These are phyloP conservation scores for Striga hermonthica DNA, from an alignment of 305 asterid genomes.

Conservation along the genomic window DNA sequence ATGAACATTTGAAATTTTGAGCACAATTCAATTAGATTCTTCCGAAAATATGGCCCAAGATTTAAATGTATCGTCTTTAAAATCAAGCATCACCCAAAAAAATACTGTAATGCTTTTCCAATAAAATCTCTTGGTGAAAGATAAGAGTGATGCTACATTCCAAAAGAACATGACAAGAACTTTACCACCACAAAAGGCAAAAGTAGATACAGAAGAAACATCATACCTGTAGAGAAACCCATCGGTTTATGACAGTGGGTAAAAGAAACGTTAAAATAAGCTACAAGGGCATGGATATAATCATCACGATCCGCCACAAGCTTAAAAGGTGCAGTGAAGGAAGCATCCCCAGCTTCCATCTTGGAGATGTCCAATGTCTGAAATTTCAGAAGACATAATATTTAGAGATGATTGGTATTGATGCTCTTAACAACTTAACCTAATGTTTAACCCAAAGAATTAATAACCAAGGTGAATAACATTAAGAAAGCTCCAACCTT, in stretches of 20 bases:
- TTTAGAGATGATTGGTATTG: conserved; percentile 3
- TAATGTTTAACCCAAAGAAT: background rate
- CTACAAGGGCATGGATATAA: conserved; percentile 93
- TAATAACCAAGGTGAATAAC: conserved; percentile 1
- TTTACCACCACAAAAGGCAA: background rate
- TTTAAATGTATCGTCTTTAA: too few species aligned
- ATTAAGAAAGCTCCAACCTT: conserved; percentile 48
- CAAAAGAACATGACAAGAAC: background rate
- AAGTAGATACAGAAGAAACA: conserved; percentile 6
- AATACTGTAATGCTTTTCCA: background rate
- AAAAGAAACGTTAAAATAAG: conserved; percentile 90
- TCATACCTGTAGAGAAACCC: conserved; percentile 92
- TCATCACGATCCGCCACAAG: conserved; percentile 87
- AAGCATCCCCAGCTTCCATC: conserved; percentile 79
- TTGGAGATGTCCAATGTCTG: conserved; percentile 96
- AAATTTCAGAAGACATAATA: conserved; percentile 7
- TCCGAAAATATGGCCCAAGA: too few species aligned
- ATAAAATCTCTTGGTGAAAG: background rate
- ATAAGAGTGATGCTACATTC: background rate
- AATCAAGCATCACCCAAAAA: background rate
- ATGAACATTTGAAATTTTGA: too few species aligned
- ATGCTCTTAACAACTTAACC: background rate
- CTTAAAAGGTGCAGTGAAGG: conserved; percentile 91
- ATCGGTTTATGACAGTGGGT: conserved; percentile 74
- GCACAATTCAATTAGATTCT: too few species aligned